Conservation (phyloP, 164 flowering plant genomes). For the Nymphaea colorata region DNA sequence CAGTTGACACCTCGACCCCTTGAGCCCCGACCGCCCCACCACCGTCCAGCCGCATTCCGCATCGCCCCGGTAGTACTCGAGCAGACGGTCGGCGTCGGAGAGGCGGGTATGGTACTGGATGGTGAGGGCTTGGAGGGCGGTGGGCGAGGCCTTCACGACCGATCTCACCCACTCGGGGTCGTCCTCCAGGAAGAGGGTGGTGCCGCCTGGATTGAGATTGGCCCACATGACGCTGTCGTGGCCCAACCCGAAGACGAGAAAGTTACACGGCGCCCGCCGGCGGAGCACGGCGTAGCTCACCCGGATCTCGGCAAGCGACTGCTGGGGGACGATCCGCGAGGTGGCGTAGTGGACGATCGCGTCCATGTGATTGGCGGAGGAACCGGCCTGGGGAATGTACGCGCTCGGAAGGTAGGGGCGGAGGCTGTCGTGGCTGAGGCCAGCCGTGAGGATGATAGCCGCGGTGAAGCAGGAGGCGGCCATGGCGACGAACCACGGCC, state of each 20-base stretch:
- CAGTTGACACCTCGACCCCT: constrained; percentile 38
- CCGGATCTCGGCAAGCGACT: constrained; percentile 16
- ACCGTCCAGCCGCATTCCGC: constrained; percentile 21
- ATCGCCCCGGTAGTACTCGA: constrained; percentile 18
- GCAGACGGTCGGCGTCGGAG: constrained; percentile 38
- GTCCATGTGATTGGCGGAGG: constrained; percentile 6
- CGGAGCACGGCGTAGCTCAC: constrained; percentile 22
- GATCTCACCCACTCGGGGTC: constrained; percentile 51
- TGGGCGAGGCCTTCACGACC: constrained; percentile 22
- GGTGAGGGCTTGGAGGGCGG: constrained; percentile 35
- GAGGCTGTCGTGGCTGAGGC: neutral
- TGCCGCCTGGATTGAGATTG: constrained; percentile 25
- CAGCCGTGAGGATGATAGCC: neutral
- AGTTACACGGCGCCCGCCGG: constrained; percentile 20
- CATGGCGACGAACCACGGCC: neutral
- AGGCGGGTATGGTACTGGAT: constrained; percentile 51
- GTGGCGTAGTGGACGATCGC: constrained; percentile 36
- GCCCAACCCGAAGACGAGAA: constrained; percentile 41
- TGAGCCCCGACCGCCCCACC: constrained; percentile 7
- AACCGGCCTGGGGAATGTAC: neutral
- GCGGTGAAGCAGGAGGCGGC: neutral
- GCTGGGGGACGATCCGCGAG: constrained; percentile 20
- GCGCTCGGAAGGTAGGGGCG: neutral
- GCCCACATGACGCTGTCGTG: constrained; percentile 37
- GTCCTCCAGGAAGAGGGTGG: constrained; percentile 50